A percentile compares a stretch with the other conserved stretches of the same genome.
These are phyloP conservation scores for Geotrichum histeridarum DNA, from an alignment of 1,139 yeast genomes.

Conservation along the genomic window DNA sequence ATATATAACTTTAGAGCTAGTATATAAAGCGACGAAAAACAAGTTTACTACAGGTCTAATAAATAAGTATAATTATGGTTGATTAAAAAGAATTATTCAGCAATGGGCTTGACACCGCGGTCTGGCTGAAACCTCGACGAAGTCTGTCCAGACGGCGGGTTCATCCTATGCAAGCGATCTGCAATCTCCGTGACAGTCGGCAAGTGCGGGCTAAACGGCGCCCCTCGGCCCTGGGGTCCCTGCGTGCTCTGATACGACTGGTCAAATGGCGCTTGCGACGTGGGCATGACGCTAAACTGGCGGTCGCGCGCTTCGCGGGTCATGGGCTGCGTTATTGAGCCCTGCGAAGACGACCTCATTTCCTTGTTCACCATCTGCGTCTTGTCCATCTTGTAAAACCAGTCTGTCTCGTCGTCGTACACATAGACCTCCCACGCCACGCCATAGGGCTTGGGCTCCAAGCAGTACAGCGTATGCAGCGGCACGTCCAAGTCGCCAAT, in stretches of 20 bases:
- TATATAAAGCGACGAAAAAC: no score
- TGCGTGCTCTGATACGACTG: no score
- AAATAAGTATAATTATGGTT: no score
- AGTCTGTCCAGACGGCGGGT: not conserved
- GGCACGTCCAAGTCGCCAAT: constrained; percentile 92
- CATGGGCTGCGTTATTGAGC: not conserved
- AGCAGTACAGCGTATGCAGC: constrained; percentile 77
- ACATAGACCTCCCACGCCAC: constrained; percentile 88
- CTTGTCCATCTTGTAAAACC: constrained; percentile 61
- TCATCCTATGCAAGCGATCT: not conserved
- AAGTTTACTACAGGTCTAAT: no score
- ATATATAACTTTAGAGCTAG: no score
- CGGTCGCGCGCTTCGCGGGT: constrained; percentile 4
- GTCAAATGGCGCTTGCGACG: not conserved
- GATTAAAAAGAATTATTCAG: no score
- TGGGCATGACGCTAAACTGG: constrained; percentile 20
- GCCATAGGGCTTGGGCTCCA: constrained; percentile 92
- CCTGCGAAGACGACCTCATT: not conserved
- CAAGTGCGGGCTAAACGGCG: not conserved
- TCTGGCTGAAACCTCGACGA: not conserved
- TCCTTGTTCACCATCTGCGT: constrained; percentile 20
- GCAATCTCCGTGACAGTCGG: constrained; percentile 4
- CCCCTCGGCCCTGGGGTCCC: not conserved
- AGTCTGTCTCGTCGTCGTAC: constrained; percentile 69
- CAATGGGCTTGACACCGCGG: not conserved